phyloP scores from a whole-genome alignment of 352 stramenopile species.

The Phytophthora boehmeriae region DNA sequence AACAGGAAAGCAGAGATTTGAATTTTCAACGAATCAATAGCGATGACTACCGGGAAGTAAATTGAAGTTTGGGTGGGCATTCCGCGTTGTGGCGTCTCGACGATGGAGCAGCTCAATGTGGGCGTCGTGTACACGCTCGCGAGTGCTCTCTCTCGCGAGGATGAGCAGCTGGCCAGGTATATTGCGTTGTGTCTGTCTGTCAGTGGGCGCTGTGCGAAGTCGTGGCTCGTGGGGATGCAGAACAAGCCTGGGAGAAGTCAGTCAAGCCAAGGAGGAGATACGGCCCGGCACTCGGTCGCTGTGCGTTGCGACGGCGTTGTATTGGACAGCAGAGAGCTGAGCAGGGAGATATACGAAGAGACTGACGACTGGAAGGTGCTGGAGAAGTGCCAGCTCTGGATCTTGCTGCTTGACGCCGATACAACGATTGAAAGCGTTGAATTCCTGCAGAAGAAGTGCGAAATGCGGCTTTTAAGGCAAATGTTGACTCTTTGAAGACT shows the following conservation, averaged over 20 bases:
- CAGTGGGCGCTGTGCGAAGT: slow-evolving; percentile 54
- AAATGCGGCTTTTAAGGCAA: too few relatives aligned
- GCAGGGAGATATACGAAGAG: slow-evolving; percentile 42
- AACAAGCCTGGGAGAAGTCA: background rate
- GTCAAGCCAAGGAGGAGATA: background rate
- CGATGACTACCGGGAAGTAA: background rate
- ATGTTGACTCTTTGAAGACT: too few relatives aligned
- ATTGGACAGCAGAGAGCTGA: slow-evolving; percentile 36
- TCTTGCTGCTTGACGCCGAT: slow-evolving; percentile 63
- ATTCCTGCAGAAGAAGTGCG: slow-evolving; percentile 53
- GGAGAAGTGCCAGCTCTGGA: slow-evolving; percentile 61
- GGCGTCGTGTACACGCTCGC: slow-evolving; percentile 61
- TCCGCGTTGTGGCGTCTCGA: slow-evolving; percentile 4
- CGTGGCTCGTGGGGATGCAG: slow-evolving; percentile 46
- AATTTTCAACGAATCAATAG: background rate
- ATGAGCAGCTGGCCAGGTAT: slow-evolving; percentile 66
- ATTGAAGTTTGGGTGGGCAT: slow-evolving; percentile 8
- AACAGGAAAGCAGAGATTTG: too few relatives aligned
- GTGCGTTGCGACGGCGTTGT: slow-evolving; percentile 57
- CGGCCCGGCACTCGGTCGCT: slow-evolving; percentile 19
- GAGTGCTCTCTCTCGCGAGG: slow-evolving; percentile 56
- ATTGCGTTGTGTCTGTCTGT: slow-evolving; percentile 58
- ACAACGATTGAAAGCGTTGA: slow-evolving; percentile 40
- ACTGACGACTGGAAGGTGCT: slow-evolving; percentile 42
- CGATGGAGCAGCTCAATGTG: slow-evolving; percentile 38